Evolutionary conservation across 805 yeast species (phyloP), one percentile per base, ranked within the genome.

Genomic region (Teunomyces barrocoloradensis): DNA sequence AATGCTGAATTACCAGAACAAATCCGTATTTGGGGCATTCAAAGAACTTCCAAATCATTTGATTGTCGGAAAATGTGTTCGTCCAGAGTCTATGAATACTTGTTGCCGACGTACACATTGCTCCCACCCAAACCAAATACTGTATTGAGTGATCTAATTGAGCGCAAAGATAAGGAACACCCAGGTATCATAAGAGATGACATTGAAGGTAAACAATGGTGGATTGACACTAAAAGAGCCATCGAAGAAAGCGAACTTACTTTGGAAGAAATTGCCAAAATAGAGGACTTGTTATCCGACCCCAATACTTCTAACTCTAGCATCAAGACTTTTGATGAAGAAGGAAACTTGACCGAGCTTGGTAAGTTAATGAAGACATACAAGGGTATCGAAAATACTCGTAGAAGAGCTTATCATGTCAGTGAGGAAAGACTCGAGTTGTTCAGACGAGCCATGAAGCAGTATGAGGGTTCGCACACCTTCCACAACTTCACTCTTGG

Each of bases 61-160:
- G 98, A 94, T 65, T 90, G 97, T 68, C 79, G 98, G 55, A 90
- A 89, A 64, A 81, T 90, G 86, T 94, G 99, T 71, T 85, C 94
- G 2, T 89, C 97, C n/a, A 81, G 99, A 64, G 78, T 95, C 52
- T 94, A 94, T 65, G 99, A 94, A 71, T 94, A 94, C 63, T 69
- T 94, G 58, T 77, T 94, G 62, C 99, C 99, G 36, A 88, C 96
- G 0, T 91, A 89, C 64, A 81, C 96, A 1, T 80, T 94, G 53
- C 71, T 94, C 47, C 94, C 96, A 7, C 97, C 99, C n/a, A 84
- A 86, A 60, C 96, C 96, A 5, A 72, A 75, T 36, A 77, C 90
- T 25, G 73, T 79, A 7, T 72, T 94, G 51, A 85, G 81, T 44
- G 74, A 80, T 50, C 79, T 81, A 58, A 76, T 89, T 40, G 69